Conservation (phyloP, 768 basidiomycete genomes). For the Mycena rosella region DNA sequence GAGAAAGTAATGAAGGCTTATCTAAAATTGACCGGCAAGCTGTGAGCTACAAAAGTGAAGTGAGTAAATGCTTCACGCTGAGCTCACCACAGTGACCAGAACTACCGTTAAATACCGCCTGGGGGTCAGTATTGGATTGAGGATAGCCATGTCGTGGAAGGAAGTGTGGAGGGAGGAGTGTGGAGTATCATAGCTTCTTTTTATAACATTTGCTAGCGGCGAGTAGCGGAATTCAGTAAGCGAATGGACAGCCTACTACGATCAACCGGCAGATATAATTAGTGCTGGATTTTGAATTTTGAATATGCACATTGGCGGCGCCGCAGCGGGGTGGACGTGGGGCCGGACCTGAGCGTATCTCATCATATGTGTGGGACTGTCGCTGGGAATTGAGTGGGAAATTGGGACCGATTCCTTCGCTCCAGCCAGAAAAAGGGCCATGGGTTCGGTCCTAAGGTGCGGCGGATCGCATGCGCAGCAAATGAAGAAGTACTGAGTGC, state of each 20-base stretch:
- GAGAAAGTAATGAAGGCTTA: constrained; percentile 68
- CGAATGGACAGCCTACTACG: no score
- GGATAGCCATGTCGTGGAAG: constrained; percentile 34
- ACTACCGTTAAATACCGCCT: constrained; percentile 68
- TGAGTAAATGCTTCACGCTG: no score
- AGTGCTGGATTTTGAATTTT: not conserved
- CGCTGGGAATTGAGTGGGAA: no score
- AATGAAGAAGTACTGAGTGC: not conserved
- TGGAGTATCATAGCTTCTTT: not conserved
- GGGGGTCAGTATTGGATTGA: constrained; percentile 66
- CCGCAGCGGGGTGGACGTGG: no score
- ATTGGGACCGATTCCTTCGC: no score
- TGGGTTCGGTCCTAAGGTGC: not conserved
- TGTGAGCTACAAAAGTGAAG: no score
- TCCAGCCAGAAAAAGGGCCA: constrained; percentile 29
- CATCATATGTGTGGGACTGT: no score
- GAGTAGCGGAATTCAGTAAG: no score
- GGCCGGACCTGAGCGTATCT: no score
- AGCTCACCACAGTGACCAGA: constrained; percentile 58
- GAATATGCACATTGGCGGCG: not conserved
- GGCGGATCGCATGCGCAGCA: constrained; percentile 25
- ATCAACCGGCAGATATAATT: constrained; percentile 17
- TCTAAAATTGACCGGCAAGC: constrained; percentile 47
- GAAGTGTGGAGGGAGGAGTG: constrained; percentile 18
- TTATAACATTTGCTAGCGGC: not conserved